These are phyloP conservation scores for sweet orange (Citrus sinensis) DNA, from an alignment of 345 rosid genomes.

Conservation along the genomic window DNA sequence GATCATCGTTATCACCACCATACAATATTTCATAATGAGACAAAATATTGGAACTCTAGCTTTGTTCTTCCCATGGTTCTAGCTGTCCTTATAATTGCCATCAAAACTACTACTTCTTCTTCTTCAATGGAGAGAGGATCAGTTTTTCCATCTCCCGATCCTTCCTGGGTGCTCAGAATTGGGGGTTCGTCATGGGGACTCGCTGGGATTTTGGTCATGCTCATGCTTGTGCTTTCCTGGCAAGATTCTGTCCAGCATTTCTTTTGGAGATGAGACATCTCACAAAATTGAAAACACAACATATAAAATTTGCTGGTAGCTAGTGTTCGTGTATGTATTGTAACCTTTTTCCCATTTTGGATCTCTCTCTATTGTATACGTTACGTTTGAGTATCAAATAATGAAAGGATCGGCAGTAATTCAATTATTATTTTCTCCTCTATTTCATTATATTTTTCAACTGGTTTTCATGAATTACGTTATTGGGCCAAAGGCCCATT, in stretches of 20 bases:
- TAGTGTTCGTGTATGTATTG: background rate
- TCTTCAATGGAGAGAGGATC: conserved; percentile 16
- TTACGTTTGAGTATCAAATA: background rate
- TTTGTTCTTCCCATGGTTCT: conserved; percentile 56
- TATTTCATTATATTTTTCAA: too few relatives aligned
- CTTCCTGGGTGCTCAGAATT: conserved; percentile 51
- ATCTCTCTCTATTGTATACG: too few relatives aligned
- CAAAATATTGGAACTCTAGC: conserved; percentile 37
- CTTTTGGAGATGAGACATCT: conserved; percentile 34
- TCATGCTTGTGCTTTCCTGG: conserved; percentile 57
- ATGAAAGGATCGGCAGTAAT: background rate
- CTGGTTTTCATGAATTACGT: background rate
- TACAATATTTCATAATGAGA: conserved; percentile 17
- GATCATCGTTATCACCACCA: conserved; percentile 16
- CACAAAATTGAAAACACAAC: background rate
- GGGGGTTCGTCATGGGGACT: conserved; percentile 67
- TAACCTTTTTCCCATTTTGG: background rate
- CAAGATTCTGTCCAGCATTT: conserved; percentile 51
- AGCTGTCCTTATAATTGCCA: conserved; percentile 54
- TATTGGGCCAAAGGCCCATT: background rate
- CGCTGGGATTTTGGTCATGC: conserved; percentile 49
- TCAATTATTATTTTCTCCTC: background rate
- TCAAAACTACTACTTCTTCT: conserved; percentile 34
- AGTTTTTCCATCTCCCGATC: conserved; percentile 35
- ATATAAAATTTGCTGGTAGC: too few relatives aligned